phyloP scores from a whole-genome alignment of 768 basidiomycete species.

The Leccinum incarnatum region DNA sequence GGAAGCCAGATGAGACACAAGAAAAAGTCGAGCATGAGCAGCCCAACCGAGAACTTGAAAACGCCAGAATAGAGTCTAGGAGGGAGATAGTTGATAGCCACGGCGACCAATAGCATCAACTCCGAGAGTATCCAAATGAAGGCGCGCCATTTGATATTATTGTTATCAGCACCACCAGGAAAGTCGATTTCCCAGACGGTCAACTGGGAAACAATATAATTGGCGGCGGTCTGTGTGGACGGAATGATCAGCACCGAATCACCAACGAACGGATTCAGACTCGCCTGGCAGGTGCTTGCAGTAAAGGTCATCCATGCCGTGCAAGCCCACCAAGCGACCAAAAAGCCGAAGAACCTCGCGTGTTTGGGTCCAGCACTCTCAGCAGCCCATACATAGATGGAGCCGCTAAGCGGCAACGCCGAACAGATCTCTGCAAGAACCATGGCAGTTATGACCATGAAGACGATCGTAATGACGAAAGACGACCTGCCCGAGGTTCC shows the following conservation, averaged over 20 bases:
- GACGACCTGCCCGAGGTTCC: conserved; percentile 64
- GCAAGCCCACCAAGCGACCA: conserved; percentile 91
- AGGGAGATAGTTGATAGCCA: conserved; percentile 84
- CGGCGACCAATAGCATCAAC: conserved; percentile 61
- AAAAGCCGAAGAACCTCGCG: conserved; percentile 81
- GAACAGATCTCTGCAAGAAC: conserved; percentile 91
- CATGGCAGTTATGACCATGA: conserved; percentile 85
- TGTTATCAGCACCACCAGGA: conserved; percentile 70
- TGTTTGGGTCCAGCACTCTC: conserved; percentile 88
- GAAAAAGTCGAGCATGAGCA: conserved; percentile 86
- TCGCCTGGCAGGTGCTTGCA: conserved; percentile 83
- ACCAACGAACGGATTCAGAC: conserved; percentile 10
- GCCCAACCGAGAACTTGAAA: conserved; percentile 70
- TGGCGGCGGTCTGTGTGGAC: conserved; percentile 69
- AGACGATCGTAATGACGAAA: conserved; percentile 75
- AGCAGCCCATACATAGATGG: conserved; percentile 94
- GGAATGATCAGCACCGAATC: background rate
- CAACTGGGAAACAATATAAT: conserved; percentile 85
- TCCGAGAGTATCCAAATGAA: conserved; percentile 85
- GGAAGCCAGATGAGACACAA: conserved; percentile 91
- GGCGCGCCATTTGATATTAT: conserved; percentile 82
- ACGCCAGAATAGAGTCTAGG: conserved; percentile 69
- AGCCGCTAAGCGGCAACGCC: conserved; percentile 81
- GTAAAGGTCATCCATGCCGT: conserved; percentile 97
- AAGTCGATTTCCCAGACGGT: conserved; percentile 78